phyloP scores from a whole-genome alignment of 208 protist genomes.

The Acanthamoeba culbertsoni region DNA sequence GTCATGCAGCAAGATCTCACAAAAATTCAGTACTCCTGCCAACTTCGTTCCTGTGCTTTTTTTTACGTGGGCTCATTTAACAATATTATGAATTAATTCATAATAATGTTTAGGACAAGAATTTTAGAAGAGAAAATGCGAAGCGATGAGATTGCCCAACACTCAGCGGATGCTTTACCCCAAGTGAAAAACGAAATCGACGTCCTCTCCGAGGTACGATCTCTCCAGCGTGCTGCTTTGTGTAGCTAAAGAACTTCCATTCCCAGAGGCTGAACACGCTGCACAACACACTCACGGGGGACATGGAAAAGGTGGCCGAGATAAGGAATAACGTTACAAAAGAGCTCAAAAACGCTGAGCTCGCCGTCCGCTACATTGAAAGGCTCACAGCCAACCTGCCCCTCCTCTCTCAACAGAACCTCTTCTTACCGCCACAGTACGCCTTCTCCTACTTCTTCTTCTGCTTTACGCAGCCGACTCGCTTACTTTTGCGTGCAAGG shows the following conservation, averaged over 20 bases:
- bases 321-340: neutral
- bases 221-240: neutral
- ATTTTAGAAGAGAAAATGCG: constrained; percentile 31
- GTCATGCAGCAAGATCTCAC: constrained; percentile 14
- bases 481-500: neutral
- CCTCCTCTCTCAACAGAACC: constrained; percentile 19
- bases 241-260: neutral
- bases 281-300: constrained; percentile 8
- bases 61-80: neutral
- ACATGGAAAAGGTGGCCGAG: constrained; percentile 27
- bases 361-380: neutral
- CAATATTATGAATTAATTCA: neutral
- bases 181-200: neutral
- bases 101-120: neutral
- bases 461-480: neutral
- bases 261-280: neutral
- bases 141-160: constrained; percentile 41
- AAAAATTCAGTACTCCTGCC: constrained; percentile 29
- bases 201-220: neutral
- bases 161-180: neutral
- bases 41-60: neutral
- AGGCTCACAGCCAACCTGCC: neutral
- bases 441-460: neutral
- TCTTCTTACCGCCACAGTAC: neutral
- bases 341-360: constrained; percentile 54